Evolutionary conservation across 371 early-diverging fungal species (phyloP).

Genomic region (Furculomyces boomerangus): DNA sequence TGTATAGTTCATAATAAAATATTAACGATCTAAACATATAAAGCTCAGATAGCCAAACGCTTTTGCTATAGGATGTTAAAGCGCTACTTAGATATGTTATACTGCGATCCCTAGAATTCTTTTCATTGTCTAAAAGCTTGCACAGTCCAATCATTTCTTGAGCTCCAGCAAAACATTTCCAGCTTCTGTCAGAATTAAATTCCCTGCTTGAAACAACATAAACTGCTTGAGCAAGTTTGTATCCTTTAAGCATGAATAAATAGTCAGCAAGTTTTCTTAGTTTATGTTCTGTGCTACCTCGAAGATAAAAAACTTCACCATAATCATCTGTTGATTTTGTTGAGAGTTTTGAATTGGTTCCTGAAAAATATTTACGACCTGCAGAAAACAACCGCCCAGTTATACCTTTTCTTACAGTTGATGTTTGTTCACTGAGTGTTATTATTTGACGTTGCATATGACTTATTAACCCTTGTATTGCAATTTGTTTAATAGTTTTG

Average conservation of each 20-base stretch:
- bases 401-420: constrained; percentile 67
- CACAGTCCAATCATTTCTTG: constrained; percentile 90
- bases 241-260: constrained; percentile 89
- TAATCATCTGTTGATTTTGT: constrained; percentile 14
- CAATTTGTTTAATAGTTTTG: constrained; percentile 26
- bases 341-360: constrained; percentile 8
- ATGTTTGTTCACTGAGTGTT: constrained; percentile 82
- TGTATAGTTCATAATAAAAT: constrained; percentile 64
- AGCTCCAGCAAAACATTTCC: constrained; percentile 66
- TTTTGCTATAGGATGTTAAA: constrained; percentile 42
- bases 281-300: constrained; percentile 70
- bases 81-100: constrained; percentile 54
- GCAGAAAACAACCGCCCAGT: constrained; percentile 78
- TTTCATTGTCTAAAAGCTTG: constrained; percentile 41
- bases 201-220: constrained; percentile 84
- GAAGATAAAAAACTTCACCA: constrained; percentile 41
- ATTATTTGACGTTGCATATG: constrained; percentile 79
- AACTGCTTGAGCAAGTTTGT: constrained; percentile 64
- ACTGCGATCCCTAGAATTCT: constrained; percentile 34
- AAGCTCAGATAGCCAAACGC: constrained; percentile 28
- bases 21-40: constrained; percentile 54
- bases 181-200: constrained; percentile 63
- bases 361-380: constrained; percentile 50
- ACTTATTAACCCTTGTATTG: constrained; percentile 58
- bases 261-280: constrained; percentile 85